Base-by-base conservation (phyloP, 164 flowering plant species). In the Warburgia ugandensis region DNA sequence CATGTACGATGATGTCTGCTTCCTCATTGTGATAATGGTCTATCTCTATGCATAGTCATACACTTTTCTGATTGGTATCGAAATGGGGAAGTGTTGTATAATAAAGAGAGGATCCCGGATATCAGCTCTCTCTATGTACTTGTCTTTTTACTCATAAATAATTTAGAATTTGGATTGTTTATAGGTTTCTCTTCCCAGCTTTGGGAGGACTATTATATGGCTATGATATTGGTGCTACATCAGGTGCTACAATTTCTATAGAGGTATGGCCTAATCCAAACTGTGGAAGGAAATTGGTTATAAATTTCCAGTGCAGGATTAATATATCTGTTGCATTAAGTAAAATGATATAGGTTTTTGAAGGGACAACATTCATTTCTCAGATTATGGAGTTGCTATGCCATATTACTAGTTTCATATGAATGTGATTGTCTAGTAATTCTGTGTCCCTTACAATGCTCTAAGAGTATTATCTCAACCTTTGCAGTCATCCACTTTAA, bases 201-300 rank as follows among this genome's bases (percentile, higher is more conserved):
- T 60, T 89, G 63, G 97, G 97, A 54, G 97, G 94, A 47, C 64
- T 83, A 21, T 66, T 83, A 17, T 89, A 77, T 73, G 97, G 97
- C 39, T 89, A 85, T 69, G 97, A 85, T 55, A 85, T 89, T 68
- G 97, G 97, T 55, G 80, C 92, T 41, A 89, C 97, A 23, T 85
- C 97, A 36, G 76, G 81, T 61, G 92, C 94, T 52, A 67, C 77
- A n/a, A 77, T 89, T 53, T 75, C 85, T 47, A 49, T 89, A 16
- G 69, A 70, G 94, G 96, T 88, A 63, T 46, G 54, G 29, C 21
- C 30, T 6, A 7, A 42, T 16, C 37, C 22, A 29, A 42, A 43
- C 13, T 48, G 41, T 37, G 5, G 17, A 37, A 37, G 41, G 41
- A 37, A 37, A 14, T 37, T 37, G 41, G 16, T 37, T 37, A 20